phyloP scores from a whole-genome alignment of 2,329 filamentous ascomycete genomes.

The Cercospora sp. region DNA sequence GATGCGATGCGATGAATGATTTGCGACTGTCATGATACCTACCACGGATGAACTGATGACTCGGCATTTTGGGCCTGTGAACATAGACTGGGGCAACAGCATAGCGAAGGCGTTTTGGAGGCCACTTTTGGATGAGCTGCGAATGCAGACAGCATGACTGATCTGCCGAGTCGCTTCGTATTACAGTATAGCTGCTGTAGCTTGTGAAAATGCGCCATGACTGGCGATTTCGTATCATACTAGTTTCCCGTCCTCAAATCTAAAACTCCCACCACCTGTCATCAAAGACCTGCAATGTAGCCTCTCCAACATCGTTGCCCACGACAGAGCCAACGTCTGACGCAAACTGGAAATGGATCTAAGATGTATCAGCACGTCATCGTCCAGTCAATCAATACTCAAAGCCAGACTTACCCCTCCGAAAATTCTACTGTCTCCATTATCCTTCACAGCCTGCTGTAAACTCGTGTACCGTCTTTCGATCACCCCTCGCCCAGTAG shows the following conservation, averaged over 20 bases:
- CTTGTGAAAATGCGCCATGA: not conserved
- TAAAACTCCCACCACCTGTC: constrained; percentile 10
- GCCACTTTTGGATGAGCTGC: not conserved
- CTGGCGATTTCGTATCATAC: not conserved
- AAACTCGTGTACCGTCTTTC: constrained; percentile 32
- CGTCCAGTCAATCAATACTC: not conserved
- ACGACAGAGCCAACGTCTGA: constrained; percentile 29
- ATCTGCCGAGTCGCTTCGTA: not conserved
- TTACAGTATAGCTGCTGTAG: not conserved
- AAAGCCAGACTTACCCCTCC: constrained; percentile 26
- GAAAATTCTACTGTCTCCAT: constrained; percentile 34
- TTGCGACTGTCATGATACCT: not conserved
- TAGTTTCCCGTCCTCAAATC: not conserved
- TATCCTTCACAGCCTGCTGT: constrained; percentile 32
- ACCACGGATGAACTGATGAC: constrained; percentile 4
- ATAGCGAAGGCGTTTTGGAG: constrained; percentile 8
- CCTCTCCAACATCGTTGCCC: constrained; percentile 17
- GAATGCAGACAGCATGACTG: not conserved
- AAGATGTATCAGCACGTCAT: not conserved
- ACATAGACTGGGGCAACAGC: not conserved
- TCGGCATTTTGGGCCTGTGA: constrained; percentile 6
- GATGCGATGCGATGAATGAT: not conserved
- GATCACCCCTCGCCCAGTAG: constrained; percentile 31
- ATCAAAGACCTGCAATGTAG: constrained; percentile 9
- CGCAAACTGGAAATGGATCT: constrained; percentile 35